Evolutionary conservation across 2,329 filamentous ascomycete genomes (phyloP).

Genomic region (Macrophomina tecta): DNA sequence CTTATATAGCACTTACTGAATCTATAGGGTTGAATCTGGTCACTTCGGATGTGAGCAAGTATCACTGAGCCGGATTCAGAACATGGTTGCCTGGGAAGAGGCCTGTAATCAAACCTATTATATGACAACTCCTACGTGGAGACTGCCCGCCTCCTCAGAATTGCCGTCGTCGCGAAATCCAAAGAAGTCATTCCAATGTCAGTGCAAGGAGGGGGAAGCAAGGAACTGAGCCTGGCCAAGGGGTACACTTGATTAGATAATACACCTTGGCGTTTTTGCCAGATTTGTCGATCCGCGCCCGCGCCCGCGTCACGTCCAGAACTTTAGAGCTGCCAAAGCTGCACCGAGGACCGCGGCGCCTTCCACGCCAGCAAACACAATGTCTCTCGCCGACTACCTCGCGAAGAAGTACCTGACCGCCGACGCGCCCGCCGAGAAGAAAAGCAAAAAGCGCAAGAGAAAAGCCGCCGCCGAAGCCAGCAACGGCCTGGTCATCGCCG

Average conservation of each 20-base stretch:
- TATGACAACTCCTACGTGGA: no score
- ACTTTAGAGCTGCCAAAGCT: conserved; percentile 26
- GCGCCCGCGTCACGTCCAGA: conserved; percentile 24
- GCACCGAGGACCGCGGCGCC: background rate
- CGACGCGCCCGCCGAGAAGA: conserved; percentile 55
- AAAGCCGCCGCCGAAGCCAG: conserved; percentile 40
- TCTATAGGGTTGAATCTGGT: no score
- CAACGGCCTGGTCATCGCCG: conserved; percentile 53
- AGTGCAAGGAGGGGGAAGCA: no score
- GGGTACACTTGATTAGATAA: background rate
- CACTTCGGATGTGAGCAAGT: no score
- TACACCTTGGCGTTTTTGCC: conserved; percentile 19
- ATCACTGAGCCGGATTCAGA: no score
- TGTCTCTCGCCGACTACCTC: conserved; percentile 81
- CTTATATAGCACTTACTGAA: no score
- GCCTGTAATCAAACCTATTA: no score
- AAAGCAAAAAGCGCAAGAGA: conserved; percentile 60
- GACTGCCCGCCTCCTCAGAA: no score
- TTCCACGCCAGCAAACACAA: conserved; percentile 35
- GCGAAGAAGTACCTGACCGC: conserved; percentile 88
- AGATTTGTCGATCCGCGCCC: background rate
- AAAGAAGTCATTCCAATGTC: no score
- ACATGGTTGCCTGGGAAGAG: no score
- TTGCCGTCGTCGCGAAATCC: no score
- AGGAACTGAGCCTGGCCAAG: no score